A percentile compares a stretch with the other conserved stretches of the same genome.
Evolutionary conservation across 73 alveolate species (phyloP).

Genomic region (Paramecium tetraurelia): DNA sequence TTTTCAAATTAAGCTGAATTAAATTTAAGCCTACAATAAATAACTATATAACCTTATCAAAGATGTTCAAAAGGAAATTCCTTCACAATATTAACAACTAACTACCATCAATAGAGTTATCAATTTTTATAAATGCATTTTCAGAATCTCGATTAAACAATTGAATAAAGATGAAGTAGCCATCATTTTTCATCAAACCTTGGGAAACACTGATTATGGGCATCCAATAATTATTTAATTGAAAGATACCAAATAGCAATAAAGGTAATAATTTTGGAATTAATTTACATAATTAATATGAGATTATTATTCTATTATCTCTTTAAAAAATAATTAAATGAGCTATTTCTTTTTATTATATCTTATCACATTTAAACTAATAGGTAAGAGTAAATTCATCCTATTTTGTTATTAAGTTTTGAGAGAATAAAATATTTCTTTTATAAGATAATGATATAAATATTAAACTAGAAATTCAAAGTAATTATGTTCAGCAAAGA

Average conservation of each 20-base stretch:
- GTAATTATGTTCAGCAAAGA: neutral
- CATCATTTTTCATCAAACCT: neutral
- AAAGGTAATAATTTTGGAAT: neutral
- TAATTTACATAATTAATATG: neutral
- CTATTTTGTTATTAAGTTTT: too few species aligned
- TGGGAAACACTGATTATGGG: neutral
- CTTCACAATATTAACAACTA: neutral
- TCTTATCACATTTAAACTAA: neutral
- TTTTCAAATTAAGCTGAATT: neutral
- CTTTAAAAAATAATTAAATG: too few species aligned
- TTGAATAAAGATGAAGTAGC: neutral
- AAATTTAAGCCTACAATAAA: neutral
- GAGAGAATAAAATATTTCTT: neutral
- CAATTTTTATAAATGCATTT: neutral
- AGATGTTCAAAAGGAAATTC: neutral
- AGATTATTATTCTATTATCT: neutral
- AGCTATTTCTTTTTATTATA: neutral
- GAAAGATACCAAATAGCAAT: neutral
- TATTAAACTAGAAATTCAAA: neutral
- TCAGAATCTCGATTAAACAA: neutral
- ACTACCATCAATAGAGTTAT: neutral
- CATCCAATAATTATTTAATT: neutral
- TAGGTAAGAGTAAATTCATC: too few species aligned
- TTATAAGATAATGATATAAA: too few species aligned
- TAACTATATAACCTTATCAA: neutral